phyloP scores from a whole-genome alignment of 352 stramenopile species.

The Peronosclerospora sorghi region DNA sequence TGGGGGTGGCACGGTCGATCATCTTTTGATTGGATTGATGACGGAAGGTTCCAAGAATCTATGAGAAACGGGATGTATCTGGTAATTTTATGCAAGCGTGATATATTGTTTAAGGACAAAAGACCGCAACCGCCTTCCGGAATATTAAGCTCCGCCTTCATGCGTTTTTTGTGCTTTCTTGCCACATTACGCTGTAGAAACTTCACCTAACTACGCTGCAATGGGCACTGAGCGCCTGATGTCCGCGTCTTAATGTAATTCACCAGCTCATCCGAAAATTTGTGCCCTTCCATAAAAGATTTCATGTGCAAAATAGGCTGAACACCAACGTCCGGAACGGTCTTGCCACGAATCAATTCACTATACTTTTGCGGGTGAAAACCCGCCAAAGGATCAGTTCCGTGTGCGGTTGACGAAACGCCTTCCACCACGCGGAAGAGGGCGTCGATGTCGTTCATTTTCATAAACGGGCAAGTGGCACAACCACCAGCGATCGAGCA shows the following conservation, averaged over 20 bases:
- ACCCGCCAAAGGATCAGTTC: conserved; percentile 61
- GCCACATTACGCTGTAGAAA: conserved; percentile 1
- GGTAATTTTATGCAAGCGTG: too few species aligned
- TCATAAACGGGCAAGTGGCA: conserved; percentile 97
- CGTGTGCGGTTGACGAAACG: conserved; percentile 23
- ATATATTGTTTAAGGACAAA: too few species aligned
- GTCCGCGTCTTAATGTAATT: conserved; percentile 67
- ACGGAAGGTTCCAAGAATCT: too few species aligned
- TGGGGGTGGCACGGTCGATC: too few species aligned
- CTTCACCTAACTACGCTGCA: conserved; percentile 1
- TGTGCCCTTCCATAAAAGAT: conserved; percentile 87
- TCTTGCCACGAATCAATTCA: conserved; percentile 81
- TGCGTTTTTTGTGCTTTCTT: too few species aligned
- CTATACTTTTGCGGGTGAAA: conserved; percentile 90
- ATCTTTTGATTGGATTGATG: too few species aligned
- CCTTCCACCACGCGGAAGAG: conserved; percentile 86
- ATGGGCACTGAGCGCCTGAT: conserved; percentile 41
- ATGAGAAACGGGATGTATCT: too few species aligned
- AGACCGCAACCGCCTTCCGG: too few species aligned
- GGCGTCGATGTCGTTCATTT: conserved; percentile 98
- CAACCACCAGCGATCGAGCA: conserved; percentile 95
- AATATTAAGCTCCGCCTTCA: too few species aligned
- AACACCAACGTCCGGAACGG: conserved; percentile 87
- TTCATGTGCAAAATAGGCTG: conserved; percentile 97
- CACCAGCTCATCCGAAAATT: conserved; percentile 79